Conservation (phyloP, 306 rosid species). For the Dalbergia cultrata region DNA sequence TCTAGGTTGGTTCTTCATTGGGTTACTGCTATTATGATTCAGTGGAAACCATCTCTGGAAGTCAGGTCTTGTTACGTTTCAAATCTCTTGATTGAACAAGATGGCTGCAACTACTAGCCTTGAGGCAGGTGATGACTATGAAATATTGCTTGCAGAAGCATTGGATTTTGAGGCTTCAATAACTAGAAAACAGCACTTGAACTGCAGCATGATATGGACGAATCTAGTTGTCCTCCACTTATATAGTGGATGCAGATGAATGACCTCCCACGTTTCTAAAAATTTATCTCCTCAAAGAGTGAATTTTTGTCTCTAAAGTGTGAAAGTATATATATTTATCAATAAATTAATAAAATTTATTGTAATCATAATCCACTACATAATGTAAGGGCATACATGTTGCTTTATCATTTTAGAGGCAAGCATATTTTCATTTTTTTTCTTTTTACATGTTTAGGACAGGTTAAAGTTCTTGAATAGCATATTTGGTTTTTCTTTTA, state of each 20-base stretch:
- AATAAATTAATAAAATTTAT: no score
- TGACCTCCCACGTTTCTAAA: no score
- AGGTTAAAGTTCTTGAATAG: no score
- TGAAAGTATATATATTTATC: no score
- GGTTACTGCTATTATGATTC: background rate
- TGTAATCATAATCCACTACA: no score
- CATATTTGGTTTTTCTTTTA: no score
- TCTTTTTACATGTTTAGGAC: no score
- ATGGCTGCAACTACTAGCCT: background rate
- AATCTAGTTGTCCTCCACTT: background rate
- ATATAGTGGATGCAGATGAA: background rate
- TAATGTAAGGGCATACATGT: no score
- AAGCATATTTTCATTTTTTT: no score
- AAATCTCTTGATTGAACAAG: background rate
- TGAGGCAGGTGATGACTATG: background rate
- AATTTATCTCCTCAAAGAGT: no score
- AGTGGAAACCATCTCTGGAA: background rate
- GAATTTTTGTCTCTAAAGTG: no score
- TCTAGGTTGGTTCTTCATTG: background rate
- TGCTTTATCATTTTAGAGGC: no score
- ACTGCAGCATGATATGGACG: background rate
- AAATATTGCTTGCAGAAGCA: slow-evolving; percentile 13
- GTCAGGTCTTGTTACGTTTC: background rate
- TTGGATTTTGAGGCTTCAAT: background rate
- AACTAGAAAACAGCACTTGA: background rate